Evolutionary conservation across 2,329 filamentous ascomycete species (phyloP), one percentile per base, ranked within the genome.

Genomic region (Pyrenophora graminea): DNA sequence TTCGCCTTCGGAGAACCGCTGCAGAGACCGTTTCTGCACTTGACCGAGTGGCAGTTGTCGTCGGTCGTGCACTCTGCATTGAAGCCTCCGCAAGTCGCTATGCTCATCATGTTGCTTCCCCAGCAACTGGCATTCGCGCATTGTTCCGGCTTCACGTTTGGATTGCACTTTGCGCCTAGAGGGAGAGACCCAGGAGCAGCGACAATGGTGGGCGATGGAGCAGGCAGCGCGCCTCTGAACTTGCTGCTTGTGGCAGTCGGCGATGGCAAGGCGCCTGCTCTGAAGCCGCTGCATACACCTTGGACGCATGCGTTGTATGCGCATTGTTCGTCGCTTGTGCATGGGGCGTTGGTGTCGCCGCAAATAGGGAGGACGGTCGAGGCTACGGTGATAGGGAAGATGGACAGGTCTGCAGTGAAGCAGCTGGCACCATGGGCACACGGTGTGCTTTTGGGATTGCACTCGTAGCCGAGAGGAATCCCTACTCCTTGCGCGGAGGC

Each of bases 291-390:
- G 48, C 61, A 64, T 30, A 61, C 38, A 9, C 59, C 59, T 31
- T 48, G 12, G 15, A 63, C 58, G 43, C 61, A 63, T 1, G 45
- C 58, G 49, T 64, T 64, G 51, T 54, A 64, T 6, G 59, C 58
- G 41, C 59, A 60, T 39, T 63, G 58, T 33, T 56, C 23, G 46
- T 63, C 44, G 36, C 40, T 58, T 1, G 47, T 59, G 51, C 61
- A 63, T 8, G 48, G 9, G 10, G 61, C 48, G n/a, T 64, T 55
- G 45, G 61, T 63, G 27, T 63, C 63, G 19, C 58, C 59, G 51
- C 59, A 64, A 3, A 47, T 19, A 8, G 56, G 18, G 17, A 51
- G 45, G 9, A 51, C 50, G 37, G 39, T 46, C 1, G 48, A 62
- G 15, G 15, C 15, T 15, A 15, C 15, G 15, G 15, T 15, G 15